phyloP scores from a whole-genome alignment of 2,329 filamentous ascomycete species.

The Coniochaeta sp. region DNA sequence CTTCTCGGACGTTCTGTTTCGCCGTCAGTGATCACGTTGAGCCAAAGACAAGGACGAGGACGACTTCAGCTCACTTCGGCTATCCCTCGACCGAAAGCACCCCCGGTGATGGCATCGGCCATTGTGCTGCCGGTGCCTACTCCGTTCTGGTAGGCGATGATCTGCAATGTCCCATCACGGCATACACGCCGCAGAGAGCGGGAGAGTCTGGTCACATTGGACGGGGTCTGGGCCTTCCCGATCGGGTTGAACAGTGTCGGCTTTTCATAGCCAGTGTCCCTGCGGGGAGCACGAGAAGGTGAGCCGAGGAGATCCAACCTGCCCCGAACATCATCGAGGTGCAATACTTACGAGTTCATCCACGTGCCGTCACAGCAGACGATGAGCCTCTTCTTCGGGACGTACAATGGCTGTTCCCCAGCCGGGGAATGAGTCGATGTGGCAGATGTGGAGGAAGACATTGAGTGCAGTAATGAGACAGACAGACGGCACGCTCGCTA shows the following conservation, averaged over 20 bases:
- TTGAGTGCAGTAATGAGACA: background rate
- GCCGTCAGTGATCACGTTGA: background rate
- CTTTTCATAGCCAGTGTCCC: constrained; percentile 39
- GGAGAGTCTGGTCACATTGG: constrained; percentile 54
- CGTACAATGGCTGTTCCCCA: background rate
- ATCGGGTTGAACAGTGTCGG: constrained; percentile 25
- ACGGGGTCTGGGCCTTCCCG: constrained; percentile 41
- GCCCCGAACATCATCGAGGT: background rate
- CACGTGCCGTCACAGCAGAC: constrained; percentile 48
- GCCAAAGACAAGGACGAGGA: background rate
- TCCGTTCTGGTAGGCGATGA: constrained; percentile 55
- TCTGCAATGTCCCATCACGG: constrained; percentile 45
- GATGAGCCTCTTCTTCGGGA: constrained; percentile 36
- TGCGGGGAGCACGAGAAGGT: constrained; percentile 7
- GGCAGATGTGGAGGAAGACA: background rate
- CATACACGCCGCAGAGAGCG: constrained; percentile 46
- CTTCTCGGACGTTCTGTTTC: constrained; percentile 44
- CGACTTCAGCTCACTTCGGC: constrained; percentile 33
- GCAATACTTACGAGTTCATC: constrained; percentile 35
- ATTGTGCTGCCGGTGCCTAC: constrained; percentile 46
- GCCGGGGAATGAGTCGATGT: background rate
- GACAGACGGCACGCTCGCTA: background rate
- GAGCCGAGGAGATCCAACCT: background rate
- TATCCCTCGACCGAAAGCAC: constrained; percentile 48
- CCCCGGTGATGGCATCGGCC: constrained; percentile 44